Evolutionary conservation across 73 alveolate genomes (phyloP), one percentile per base, ranked within the genome.

Genomic region (Diophrys sp.): DNA sequence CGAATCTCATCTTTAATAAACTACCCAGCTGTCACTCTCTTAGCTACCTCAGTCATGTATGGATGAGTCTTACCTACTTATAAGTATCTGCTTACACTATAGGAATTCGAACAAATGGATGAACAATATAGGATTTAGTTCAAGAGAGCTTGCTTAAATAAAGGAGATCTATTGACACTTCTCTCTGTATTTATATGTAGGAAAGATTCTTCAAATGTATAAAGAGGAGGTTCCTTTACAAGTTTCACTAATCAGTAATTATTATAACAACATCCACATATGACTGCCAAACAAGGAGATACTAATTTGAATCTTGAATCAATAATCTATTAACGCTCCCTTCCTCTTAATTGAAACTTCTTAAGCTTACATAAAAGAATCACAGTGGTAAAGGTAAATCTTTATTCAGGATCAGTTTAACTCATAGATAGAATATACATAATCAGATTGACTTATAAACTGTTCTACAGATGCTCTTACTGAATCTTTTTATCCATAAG

Each of bases 31-130:
- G 18, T 62, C 57, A 78, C 92, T 25, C 53, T 70, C 66, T 85
- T 78, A 18, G 54, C 30, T 2, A 78, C 88, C 11, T 82, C 85
- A 54, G 84, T 78, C 25, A 25, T 23, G 2, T 1, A 2, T 0
- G 78, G 78, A 30, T 71, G 77, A 30, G 32, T n/a, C 87, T 96
- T 96, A 67, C 86, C 88, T 11, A 96, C 77, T 75, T 93, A 30
- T 94, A 92, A 0, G 95, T 93, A 53, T 87, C 88, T 81, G 95
- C 71, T 80, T 94, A 94, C 0, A 97, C 94, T 14, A 97, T 83
- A 56, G 96, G 98, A 33, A 95, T 82, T 83, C 98, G 84, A 5
- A 97, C 99, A 83, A 97, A 95, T 34, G 99, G 99, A 78, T 97
- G 99, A 14, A 93, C 54, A 53, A 97, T 87, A 87, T 90, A 81